Evolutionary conservation across 177 flowering plant genomes (phyloP).

Genomic region (Tripterygium wilfordii): DNA sequence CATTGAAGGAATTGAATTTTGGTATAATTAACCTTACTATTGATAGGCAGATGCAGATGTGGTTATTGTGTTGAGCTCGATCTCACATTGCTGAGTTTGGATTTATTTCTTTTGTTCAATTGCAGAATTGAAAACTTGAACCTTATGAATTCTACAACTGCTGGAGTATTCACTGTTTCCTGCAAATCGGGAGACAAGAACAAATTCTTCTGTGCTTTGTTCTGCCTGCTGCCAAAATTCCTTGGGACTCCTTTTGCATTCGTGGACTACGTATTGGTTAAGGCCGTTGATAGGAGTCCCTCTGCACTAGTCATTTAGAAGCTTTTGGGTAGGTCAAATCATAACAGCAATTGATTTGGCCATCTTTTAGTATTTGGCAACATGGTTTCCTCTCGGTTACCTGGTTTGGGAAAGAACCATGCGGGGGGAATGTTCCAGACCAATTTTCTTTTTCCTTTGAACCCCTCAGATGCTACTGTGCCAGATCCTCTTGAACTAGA

Average conservation of each 20-base stretch:
- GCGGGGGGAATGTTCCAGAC: conserved; percentile 23
- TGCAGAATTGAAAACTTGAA: conserved; percentile 51
- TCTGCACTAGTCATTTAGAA: conserved; percentile 21
- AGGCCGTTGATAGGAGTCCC: conserved; percentile 62
- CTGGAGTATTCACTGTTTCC: conserved; percentile 78
- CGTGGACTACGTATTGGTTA: conserved; percentile 46
- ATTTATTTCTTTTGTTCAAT: no score
- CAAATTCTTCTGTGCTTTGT: conserved; percentile 59
- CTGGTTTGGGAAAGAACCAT: conserved; percentile 24
- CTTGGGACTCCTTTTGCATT: conserved; percentile 48
- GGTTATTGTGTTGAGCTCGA: no score
- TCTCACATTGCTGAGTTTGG: no score
- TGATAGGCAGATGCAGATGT: no score
- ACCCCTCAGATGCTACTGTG: conserved; percentile 32
- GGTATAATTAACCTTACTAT: no score
- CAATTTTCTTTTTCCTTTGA: conserved; percentile 36
- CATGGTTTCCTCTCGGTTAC: conserved; percentile 48
- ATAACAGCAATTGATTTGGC: conserved; percentile 4
- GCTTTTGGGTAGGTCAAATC: no score
- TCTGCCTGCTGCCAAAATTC: conserved; percentile 66
- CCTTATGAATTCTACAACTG: conserved; percentile 84
- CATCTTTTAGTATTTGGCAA: conserved; percentile 10
- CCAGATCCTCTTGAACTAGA: conserved; percentile 63
- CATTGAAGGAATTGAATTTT: no score
- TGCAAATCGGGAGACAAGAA: conserved; percentile 81